Conservation (phyloP, 768 basidiomycete species). For the Calocera viscosa region DNA sequence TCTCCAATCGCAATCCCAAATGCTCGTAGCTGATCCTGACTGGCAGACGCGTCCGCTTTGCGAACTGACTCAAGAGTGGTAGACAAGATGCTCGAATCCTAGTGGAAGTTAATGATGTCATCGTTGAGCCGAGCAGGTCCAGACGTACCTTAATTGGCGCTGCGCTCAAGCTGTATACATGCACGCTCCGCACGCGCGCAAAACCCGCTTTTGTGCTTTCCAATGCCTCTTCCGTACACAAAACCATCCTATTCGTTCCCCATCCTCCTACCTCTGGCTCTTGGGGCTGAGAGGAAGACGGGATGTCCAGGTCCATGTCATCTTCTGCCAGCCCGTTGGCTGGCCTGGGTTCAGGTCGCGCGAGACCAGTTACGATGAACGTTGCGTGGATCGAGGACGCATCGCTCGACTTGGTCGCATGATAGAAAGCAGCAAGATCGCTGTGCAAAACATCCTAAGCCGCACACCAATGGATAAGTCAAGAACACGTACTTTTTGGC, state of each 20-base stretch:
- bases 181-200: not conserved
- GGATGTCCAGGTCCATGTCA: not conserved
- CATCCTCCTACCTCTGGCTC: not conserved
- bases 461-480: not conserved
- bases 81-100: not conserved
- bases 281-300: not conserved
- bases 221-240: not conserved
- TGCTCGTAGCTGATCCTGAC: not conserved
- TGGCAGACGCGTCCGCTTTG: not conserved
- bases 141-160: not conserved
- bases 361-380: not conserved
- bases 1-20: not conserved
- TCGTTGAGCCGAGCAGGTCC: not conserved
- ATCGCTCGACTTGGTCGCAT: not conserved
- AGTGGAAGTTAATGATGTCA: not conserved
- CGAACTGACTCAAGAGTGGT: not conserved
- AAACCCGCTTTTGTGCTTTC: not conserved
- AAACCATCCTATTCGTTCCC: not conserved
- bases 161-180: not conserved
- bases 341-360: not conserved
- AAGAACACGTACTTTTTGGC: not conserved
- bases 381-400: not conserved
- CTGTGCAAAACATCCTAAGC: not conserved
- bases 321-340: not conserved
- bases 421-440: not conserved